Evolutionary conservation across 1,284 basidiomycete species (phyloP), one percentile per base, ranked within the genome.

Genomic region (Leccinum subrobustum): DNA sequence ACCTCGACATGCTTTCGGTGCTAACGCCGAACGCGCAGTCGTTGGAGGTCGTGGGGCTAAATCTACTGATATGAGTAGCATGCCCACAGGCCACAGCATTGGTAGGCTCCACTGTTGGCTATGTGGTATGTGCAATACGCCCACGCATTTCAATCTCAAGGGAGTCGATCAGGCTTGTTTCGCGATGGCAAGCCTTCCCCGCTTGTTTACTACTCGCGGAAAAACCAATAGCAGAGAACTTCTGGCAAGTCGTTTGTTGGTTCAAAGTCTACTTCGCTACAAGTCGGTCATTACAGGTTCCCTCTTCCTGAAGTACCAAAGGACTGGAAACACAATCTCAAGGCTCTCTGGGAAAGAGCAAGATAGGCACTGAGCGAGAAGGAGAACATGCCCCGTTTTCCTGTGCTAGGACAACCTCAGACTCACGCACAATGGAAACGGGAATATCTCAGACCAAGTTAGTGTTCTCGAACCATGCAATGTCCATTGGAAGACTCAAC

Each of bases 291-390:
- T 48, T 18, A 29, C 55, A 94, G 93, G 88, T 95, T 92, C 70
- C 85, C 87, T 2, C 75, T 92, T 29, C 90, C 92, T 0, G 86
- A 92, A 8, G 78, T 96, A 44, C 94, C 95, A 1, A 72, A 82
- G 59, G 90, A 84, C 16, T 98, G 96, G 96, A 83, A 79, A 63
- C 92, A 96, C 0, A 82, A 95, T 70, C 96, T 96, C 1, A 80
- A 78, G 20, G 77, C 84, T 27, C 83, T 98, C 0, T 97, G 93
- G 94, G 81, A 84, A 67, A 67, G 76, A 63, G 75, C 79, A 64
- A 71, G 77, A 65, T 74, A 79, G 60, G 81, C 83, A 70, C 85
- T 86, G 64, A 83, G 84, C 58, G 67, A 76, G 6, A 70, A 73
- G 63, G 72, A 71, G 54, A 70, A 69, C 16, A 70, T 75, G 39